Percentiles rank a stretch among this genome's conserved stretches.
Conservation (phyloP, 2,329 filamentous ascomycete genomes). For the Aspergillus arachidicola region DNA sequence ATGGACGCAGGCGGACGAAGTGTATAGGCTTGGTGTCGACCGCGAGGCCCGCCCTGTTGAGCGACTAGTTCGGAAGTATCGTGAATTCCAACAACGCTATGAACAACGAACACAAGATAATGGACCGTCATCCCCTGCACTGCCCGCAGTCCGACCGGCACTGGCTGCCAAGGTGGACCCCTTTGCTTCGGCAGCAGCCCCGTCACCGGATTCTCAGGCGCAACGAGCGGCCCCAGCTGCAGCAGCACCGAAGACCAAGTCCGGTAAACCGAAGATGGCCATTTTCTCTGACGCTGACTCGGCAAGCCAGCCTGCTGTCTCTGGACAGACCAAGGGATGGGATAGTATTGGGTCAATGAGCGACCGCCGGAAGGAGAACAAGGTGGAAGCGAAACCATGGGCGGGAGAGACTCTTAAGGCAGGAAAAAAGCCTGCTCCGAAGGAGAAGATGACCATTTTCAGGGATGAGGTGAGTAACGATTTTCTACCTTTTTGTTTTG, state of each 20-base stretch:
- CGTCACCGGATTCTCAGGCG: slow-evolving; percentile 67
- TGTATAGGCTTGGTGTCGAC: slow-evolving; percentile 88
- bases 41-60: slow-evolving; percentile 81
- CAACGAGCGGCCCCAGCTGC: slow-evolving; percentile 54
- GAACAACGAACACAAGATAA: slow-evolving; percentile 65
- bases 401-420: slow-evolving; percentile 86
- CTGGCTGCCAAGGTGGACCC: slow-evolving; percentile 85
- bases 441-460: slow-evolving; percentile 86
- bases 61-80: slow-evolving; percentile 83
- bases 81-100: slow-evolving; percentile 82
- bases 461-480: slow-evolving; percentile 84
- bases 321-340: slow-evolving; percentile 72
- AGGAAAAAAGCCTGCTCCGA: slow-evolving; percentile 76
- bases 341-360: slow-evolving; percentile 84
- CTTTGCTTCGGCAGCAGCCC: slow-evolving; percentile 61
- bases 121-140: slow-evolving; percentile 80
- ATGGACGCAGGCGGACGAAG: slow-evolving; percentile 90
- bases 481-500: slow-evolving; percentile 39
- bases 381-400: slow-evolving; percentile 84
- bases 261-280: slow-evolving; percentile 77
- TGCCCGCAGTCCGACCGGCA: slow-evolving; percentile 80
- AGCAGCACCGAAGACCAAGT: slow-evolving; percentile 58
- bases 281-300: slow-evolving; percentile 83
- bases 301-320: slow-evolving; percentile 58
- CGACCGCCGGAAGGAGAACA: slow-evolving; percentile 93